These are phyloP conservation scores for Cardamine resedifolia DNA, from an alignment of 345 rosid species.

Conservation along the genomic window DNA sequence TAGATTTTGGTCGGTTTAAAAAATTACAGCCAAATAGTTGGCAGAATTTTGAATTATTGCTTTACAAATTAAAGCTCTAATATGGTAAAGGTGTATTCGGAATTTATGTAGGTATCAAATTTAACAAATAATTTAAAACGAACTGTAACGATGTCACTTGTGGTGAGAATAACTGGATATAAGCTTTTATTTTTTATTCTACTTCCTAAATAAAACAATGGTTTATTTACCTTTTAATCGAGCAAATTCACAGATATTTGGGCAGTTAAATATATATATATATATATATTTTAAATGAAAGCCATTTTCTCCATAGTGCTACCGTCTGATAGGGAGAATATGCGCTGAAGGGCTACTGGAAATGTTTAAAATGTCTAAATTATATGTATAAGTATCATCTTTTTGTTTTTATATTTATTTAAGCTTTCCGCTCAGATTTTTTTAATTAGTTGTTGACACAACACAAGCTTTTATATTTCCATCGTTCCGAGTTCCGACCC, in stretches of 20 bases:
- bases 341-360: constrained; percentile 12
- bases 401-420: background rate
- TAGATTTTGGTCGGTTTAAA: background rate
- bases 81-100: background rate
- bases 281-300: too few species aligned
- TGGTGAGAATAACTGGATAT: background rate
- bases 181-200: constrained; percentile 1
- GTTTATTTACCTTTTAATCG: background rate
- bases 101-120: background rate
- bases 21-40: background rate
- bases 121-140: background rate
- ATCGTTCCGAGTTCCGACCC: background rate
- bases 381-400: constrained; percentile 17
- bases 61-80: background rate
- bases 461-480: background rate
- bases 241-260: background rate
- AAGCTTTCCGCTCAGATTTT: background rate
- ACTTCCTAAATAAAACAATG: background rate
- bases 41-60: background rate
- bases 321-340: constrained; percentile 22
- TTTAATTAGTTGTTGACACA: background rate
- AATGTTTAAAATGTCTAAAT: constrained; percentile 13
- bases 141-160: background rate
- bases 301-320: constrained; percentile 12
- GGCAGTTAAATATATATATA: background rate